Evolutionary conservation across 129 eudicot genomes (phyloP).

Genomic region (Lactuca saligna): DNA sequence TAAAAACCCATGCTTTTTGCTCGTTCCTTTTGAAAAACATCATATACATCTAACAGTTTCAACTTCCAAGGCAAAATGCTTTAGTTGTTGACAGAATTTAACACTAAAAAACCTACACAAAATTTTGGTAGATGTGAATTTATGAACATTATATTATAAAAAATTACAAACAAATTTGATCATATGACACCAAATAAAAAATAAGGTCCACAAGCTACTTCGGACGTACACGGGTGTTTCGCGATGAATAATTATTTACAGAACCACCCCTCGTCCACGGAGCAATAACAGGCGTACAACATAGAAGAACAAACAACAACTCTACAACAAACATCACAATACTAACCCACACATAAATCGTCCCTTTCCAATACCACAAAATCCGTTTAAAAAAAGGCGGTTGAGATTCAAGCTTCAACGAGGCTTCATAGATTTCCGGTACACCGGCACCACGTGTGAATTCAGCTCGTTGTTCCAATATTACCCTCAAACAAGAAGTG

Average conservation of each 20-base stretch:
- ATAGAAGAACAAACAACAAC: slow-evolving; percentile 53
- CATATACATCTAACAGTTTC: neutral
- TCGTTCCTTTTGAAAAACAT: neutral
- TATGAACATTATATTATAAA: slow-evolving; percentile 4
- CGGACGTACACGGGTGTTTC: slow-evolving; percentile 21
- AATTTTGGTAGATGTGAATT: slow-evolving; percentile 6
- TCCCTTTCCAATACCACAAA: slow-evolving; percentile 82
- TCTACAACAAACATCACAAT: slow-evolving; percentile 52
- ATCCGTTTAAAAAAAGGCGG: slow-evolving; percentile 69
- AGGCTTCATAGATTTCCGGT: slow-evolving; percentile 74
- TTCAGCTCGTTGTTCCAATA: slow-evolving; percentile 78
- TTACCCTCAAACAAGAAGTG: slow-evolving; percentile 61
- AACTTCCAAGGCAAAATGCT: neutral
- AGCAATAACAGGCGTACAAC: slow-evolving; percentile 63
- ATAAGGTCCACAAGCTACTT: slow-evolving; percentile 21
- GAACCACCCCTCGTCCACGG: slow-evolving; percentile 49
- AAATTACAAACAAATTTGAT: neutral
- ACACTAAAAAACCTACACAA: too few species aligned
- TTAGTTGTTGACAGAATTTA: neutral
- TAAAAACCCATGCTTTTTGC: too few species aligned
- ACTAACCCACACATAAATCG: slow-evolving; percentile 62
- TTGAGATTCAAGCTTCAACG: slow-evolving; percentile 56
- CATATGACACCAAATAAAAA: neutral
- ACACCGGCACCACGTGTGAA: slow-evolving; percentile 55
- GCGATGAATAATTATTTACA: slow-evolving; percentile 8